A percentile compares a stretch with the other conserved stretches of the same genome.
These are phyloP conservation scores for Biscogniauxia mediterranea DNA, from an alignment of 2,329 filamentous ascomycete genomes.

Conservation along the genomic window DNA sequence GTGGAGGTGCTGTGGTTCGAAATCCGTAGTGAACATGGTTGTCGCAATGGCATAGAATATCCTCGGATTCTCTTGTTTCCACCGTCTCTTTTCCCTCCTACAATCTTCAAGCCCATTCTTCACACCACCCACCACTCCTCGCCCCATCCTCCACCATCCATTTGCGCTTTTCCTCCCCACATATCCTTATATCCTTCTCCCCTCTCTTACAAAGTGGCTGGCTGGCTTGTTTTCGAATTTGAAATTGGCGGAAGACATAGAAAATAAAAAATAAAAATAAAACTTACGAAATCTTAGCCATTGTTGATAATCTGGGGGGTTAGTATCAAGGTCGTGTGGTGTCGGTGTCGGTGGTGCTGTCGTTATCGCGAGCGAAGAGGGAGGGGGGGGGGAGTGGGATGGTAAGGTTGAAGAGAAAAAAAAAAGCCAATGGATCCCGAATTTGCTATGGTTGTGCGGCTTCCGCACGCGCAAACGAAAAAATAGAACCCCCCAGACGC, in stretches of 20 bases:
- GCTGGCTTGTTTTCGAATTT: not conserved
- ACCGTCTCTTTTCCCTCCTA: too few relatives aligned
- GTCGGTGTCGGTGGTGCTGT: conserved; percentile 11
- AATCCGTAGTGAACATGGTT: too few relatives aligned
- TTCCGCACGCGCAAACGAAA: not conserved
- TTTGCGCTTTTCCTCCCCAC: too few relatives aligned
- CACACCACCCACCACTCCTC: too few relatives aligned
- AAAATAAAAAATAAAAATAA: conserved; percentile 9
- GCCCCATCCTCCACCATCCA: too few relatives aligned
- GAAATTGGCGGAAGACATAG: conserved; percentile 2
- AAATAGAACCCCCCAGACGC: not conserved
- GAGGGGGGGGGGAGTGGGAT: not conserved
- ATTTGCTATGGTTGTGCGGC: not conserved
- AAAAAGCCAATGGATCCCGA: not conserved
- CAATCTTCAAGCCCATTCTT: too few relatives aligned
- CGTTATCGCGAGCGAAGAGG: conserved; percentile 7
- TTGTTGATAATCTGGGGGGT: conserved; percentile 22
- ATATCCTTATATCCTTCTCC: not conserved
- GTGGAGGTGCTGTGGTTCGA: too few relatives aligned
- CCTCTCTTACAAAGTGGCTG: not conserved
- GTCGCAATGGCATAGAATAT: too few relatives aligned
- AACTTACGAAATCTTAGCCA: conserved; percentile 34
- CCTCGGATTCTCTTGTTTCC: too few relatives aligned
- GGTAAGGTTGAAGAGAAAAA: not conserved
- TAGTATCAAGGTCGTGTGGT: conserved; percentile 5